Base-by-base conservation (phyloP, 371 early-diverging fungal genomes). In the Apophysomyces ossiformis region DNA sequence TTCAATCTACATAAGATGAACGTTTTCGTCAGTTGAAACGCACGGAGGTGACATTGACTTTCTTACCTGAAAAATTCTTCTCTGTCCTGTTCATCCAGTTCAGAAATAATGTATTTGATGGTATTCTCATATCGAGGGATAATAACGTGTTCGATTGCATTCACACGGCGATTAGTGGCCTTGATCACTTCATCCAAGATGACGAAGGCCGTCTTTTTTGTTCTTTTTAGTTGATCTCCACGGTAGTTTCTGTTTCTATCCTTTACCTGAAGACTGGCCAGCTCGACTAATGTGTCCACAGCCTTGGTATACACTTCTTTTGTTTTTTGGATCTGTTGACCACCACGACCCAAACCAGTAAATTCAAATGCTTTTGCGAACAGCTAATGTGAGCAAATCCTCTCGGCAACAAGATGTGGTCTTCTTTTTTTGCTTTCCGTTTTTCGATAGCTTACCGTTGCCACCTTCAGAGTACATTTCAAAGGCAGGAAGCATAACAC, bases 61-160 rank as follows among this genome's bases (percentile, higher is more conserved):
- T 5, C 26, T 54, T 74, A 90, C 87, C 97, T 87, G 75, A 95
- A 99, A 82, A 99, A 99, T 72, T 99, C 99, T 80, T 99, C 99
- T 75, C 99, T 91, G 73, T 99, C 99, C 85, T 93, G 93, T 78
- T 99, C 99, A 73, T 99, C 99, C 62, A 99, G 86, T 82, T 99
- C 99, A 35, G 96, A 93, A 46, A 89, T 89, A 66, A 99, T 96
- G 74, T 95, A 97, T 68, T 85, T 87, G 72, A 99, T 95, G 41
- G 99, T 99, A 83, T 98, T 99, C 71, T 99, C 96, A 63, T 97
- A 89, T 63, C 91, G 90, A 38, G 99, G 99, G 63, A 99, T 99
- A 68, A 99, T 94, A 47, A 97, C 94, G 77, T 95, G 93, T 77
- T 99, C 99, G 70, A 99, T 95, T 13, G 99, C 99, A 75, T 99